A percentile compares a stretch with the other conserved stretches of the same genome.
phyloP scores from a whole-genome alignment of 2,329 filamentous ascomycete species.

The Lecanicillium sp. region DNA sequence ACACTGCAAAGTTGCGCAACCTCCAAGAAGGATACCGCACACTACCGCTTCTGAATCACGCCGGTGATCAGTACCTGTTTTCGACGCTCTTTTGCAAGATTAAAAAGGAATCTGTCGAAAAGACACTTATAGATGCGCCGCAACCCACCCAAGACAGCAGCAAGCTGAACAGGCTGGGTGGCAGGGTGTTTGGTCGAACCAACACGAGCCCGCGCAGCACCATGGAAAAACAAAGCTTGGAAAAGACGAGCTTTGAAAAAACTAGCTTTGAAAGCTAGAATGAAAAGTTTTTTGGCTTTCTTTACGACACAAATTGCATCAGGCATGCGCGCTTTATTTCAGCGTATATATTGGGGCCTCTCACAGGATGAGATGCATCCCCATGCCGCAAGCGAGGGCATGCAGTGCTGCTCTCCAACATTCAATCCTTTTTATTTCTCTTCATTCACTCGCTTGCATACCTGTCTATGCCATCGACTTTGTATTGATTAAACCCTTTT shows the following conservation, averaged over 20 bases:
- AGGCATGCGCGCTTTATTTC: background rate
- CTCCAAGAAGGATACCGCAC: constrained; percentile 90
- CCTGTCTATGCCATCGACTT: background rate
- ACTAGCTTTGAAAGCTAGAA: background rate
- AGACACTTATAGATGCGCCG: constrained; percentile 45
- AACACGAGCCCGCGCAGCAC: constrained; percentile 44
- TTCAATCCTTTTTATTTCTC: background rate
- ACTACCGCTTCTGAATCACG: constrained; percentile 77
- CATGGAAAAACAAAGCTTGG: constrained; percentile 42
- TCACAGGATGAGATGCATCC: constrained; percentile 1
- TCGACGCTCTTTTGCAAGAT: constrained; percentile 91
- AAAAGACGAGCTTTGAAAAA: constrained; percentile 36
- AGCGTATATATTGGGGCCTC: too few relatives aligned
- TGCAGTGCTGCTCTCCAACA: background rate
- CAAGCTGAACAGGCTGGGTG: constrained; percentile 48
- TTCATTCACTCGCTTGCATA: too few relatives aligned
- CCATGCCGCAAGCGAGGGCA: background rate
- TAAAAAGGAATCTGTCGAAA: constrained; percentile 52
- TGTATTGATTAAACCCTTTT: constrained; percentile 4
- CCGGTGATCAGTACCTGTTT: constrained; percentile 89
- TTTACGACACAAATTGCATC: background rate
- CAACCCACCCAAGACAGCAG: constrained; percentile 31
- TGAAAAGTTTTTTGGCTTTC: constrained; percentile 1
- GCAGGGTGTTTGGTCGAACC: constrained; percentile 48
- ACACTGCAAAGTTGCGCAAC: constrained; percentile 84